Base-by-base conservation (phyloP, 257 asterid species). In the Forsythia suspensa region DNA sequence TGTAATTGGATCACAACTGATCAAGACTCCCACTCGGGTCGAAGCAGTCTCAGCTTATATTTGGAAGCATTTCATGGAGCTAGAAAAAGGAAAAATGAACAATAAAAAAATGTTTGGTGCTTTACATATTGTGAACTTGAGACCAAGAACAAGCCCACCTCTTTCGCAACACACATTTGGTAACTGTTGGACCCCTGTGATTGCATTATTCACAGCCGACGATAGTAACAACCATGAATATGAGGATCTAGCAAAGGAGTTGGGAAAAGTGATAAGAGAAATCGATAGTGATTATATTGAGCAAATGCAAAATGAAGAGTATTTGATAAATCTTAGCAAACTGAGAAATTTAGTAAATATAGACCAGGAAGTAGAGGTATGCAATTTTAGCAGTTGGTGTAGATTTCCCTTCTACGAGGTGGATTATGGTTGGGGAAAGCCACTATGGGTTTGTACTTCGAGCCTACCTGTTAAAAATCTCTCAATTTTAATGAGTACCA, bases 11-110 rank as follows among this genome's bases (percentile, higher is more conserved):
- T 36, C 75, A 0, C 16, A 6, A 1, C 13, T 1, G 1, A 66
- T 77, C 42, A 75, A 77, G 16, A 72, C 80, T 72, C 91, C 90
- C 2, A 89, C 87, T 5, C 79, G 81, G 15, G 85, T 84, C 9
- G 82, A 84, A 74, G 75, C 36, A 0, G 70, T 84, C 37, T 79
- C 88, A 40, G 83, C 85, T 68, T 82, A 76, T 67, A 79, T 84
- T 63, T 76, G 84, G 88, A 73, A 77, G 57, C 77, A 74, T 59
- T 15, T 84, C 43, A 77, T 84, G 20, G 80, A 76, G 63, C 5
- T 52, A 18, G 20, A 24, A 18, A 5, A 52, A 18, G 24, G 24
- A 3, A 75, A 59, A 21, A 8, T 41, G 18, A 20, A 75, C 8
- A 6, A 69, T 0, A 20, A 39, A 40, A 75, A 57, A 20, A 43